These are phyloP conservation scores for Leptodontidium sp. DNA, from an alignment of 2,329 filamentous ascomycete genomes.

Conservation along the genomic window DNA sequence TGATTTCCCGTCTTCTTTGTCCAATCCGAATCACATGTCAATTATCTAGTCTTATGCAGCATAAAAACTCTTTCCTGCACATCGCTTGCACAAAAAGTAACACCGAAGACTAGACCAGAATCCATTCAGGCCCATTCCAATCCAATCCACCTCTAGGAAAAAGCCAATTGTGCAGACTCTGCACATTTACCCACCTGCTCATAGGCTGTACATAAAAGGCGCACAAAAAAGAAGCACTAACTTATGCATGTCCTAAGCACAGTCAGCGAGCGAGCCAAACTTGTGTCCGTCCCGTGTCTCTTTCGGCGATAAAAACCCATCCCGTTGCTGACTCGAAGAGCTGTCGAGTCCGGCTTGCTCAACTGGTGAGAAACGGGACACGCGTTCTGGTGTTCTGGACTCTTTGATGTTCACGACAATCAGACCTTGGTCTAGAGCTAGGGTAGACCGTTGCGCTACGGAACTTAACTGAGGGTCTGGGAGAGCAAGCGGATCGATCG, in stretches of 20 bases:
- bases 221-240: constrained; percentile 17
- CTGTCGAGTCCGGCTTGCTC: neutral
- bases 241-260: constrained; percentile 14
- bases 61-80: constrained; percentile 27
- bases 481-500: neutral
- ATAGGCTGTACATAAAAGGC: constrained; percentile 26
- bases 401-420: constrained; percentile 16
- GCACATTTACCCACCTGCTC: too few species aligned
- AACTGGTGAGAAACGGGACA: neutral
- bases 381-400: constrained; percentile 15
- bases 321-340: neutral
- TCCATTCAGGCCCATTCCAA: neutral
- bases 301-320: neutral
- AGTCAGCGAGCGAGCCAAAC: constrained; percentile 3
- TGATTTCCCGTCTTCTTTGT: too few species aligned
- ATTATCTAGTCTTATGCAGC: constrained; percentile 19
- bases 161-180: too few species aligned
- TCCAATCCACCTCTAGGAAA: too few species aligned
- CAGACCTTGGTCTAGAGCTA: neutral
- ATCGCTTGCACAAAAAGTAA: constrained; percentile 27
- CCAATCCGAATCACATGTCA: too few species aligned
- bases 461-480: neutral
- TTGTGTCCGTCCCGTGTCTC: neutral
- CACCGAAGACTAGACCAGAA: neutral
- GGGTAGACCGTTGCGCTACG: constrained; percentile 13